Base-by-base conservation (phyloP, 805 yeast genomes). In the Myxozyma kluyveri region DNA sequence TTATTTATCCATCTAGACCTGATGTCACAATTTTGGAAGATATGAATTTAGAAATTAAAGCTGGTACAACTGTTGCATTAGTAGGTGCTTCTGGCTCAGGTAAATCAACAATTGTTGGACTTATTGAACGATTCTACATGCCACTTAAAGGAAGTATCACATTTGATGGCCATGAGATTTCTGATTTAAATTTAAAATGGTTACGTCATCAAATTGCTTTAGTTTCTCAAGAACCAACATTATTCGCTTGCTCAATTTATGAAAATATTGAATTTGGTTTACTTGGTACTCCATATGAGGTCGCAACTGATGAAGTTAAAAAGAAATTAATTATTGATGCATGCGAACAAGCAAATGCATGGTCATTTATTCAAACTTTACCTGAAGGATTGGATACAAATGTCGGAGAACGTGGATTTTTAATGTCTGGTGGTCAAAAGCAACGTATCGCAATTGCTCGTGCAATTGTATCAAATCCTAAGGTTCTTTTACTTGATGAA, bases 51-150 rank as follows among this genome's bases (percentile, higher is more conserved):
- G 78, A 80, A 1, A 83, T 91, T 31, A 89, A 91, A 7, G 88
- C 95, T 1, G 98, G 98, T 7, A 70, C 83, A 62, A 89, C 88
- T 58, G 95, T 90, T 27, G 98, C 97, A 9, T 79, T 91, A 59
- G 98, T 91, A 14, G 98, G 98, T 1, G 93, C 96, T 2, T 85
- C 95, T 2, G 98, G 98, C 2, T 83, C 91, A 61, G 98, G 98
- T 32, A 91, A 91, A 72, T 88, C 96, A 0, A 91, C 98, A 0
- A 80, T 91, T 40, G 73, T 91, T 56, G 82, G 90, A 61, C 70
- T 91, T 26, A 83, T 88, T 0, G 95, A 89, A 71, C 75, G 98
- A 58, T 91, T 91, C 66, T 91, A 90, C 69, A 93, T 88, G 63
- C 86, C 88, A 1, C 71, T 74, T 24, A 71, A 76, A 4, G 97